These are phyloP conservation scores for Pichia nanzhaoensis DNA, from an alignment of 805 yeast species.

Conservation along the genomic window DNA sequence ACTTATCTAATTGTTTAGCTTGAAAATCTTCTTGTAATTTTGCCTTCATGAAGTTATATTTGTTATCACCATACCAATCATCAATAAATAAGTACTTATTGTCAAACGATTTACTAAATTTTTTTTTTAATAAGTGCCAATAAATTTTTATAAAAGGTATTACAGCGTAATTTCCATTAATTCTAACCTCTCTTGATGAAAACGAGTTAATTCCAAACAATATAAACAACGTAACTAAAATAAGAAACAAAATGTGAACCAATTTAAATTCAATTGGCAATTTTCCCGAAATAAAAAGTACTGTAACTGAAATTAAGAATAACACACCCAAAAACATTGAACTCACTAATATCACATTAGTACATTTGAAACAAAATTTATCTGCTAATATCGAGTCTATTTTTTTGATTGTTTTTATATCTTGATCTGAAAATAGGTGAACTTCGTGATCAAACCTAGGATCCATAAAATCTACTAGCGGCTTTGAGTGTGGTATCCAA, in stretches of 20 bases:
- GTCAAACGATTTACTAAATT: neutral
- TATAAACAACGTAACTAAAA: constrained; percentile 6
- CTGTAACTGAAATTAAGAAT: neutral
- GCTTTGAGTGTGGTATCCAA: constrained; percentile 2
- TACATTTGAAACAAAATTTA: constrained; percentile 5
- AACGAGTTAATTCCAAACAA: constrained; percentile 9
- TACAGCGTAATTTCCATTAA: constrained; percentile 8
- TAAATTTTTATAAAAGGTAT: constrained; percentile 12
- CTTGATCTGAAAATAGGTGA: constrained; percentile 1
- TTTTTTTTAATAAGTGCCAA: constrained; percentile 6
- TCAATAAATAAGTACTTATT: constrained; percentile 11
- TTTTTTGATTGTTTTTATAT: constrained; percentile 3
- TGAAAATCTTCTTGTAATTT: constrained; percentile 7
- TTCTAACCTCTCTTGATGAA: constrained; percentile 15
- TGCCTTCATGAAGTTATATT: constrained; percentile 7
- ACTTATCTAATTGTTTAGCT: too few species aligned
- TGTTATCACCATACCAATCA: constrained; percentile 20
- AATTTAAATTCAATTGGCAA: constrained; percentile 7
- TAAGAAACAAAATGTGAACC: constrained; percentile 11
- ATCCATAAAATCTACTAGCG: constrained; percentile 4
- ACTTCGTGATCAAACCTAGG: neutral
- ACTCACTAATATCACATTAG: constrained; percentile 1
- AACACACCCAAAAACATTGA: neutral
- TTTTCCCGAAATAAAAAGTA: neutral
- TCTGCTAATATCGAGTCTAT: constrained; percentile 6